Base-by-base conservation (phyloP, 169 alveolate genomes). In the Cyclospora cayetanensis region DNA sequence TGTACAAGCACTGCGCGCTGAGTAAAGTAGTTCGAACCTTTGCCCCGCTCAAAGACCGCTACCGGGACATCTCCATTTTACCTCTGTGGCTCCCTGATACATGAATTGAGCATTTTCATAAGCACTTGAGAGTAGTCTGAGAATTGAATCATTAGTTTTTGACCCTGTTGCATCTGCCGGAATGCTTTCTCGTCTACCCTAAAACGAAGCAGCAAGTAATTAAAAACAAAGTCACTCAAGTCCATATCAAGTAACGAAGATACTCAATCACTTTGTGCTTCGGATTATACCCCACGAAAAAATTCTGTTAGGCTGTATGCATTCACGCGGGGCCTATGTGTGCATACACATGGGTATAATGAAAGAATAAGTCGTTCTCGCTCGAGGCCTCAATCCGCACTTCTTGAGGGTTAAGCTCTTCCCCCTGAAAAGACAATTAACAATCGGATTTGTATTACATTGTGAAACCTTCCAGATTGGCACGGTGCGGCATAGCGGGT, bases 311-410 rank as follows among this genome's bases (percentile, higher is more conserved):
- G 55, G 34, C 50, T 34, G 43, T 2, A 29, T 27, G 37, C 20
- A 7, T 68, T n/a, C 5, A 18, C 34, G 37, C 46, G 7, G 29
- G 37, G 80, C 53, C 37, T 7, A 18, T 37, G 74, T 52, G n/a
- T n/a, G 20, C 93, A 52, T 42, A 92, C 95, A 79, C 91, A 90
- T 97, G 99, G 20, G 98, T 95, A 91, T 96, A 98, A 93, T 98
- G 98, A 92, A 98, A 97, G 95, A 98, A 98, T 70, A 98, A 93
- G 93, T 98, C 99, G 93, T 98, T 97, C 93, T 97, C 99, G 89
- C 98, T 94, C 35, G 99, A 95, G 34, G 97, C 79, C 90, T 97
- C 99, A 27, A 97, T 94, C 90, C 97, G 96, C 35, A 97, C 94
- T 52, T 97, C 96, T 84, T 94, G 88, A 25, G 98, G 96, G 46